phyloP scores from a whole-genome alignment of 495 filamentous ascomycete genomes.

The Gamarada debralockiae region DNA sequence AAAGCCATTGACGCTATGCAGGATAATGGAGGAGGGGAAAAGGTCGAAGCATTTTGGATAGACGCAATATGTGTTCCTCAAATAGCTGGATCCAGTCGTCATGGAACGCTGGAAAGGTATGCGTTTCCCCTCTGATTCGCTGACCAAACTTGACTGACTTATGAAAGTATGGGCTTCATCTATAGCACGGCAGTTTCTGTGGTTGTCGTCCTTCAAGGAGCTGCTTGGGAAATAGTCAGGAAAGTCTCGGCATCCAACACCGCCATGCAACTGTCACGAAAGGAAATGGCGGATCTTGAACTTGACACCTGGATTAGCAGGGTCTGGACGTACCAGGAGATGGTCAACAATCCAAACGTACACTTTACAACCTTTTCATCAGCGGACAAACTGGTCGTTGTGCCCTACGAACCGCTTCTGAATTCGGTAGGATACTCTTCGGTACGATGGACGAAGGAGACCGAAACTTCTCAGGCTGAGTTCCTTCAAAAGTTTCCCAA shows the following conservation, averaged over 20 bases:
- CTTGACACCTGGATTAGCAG: slow-evolving; percentile 6
- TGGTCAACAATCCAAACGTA: slow-evolving; percentile 1
- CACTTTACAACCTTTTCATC: slow-evolving; percentile 1
- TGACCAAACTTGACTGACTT: slow-evolving; percentile 9
- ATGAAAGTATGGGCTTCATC: slow-evolving; percentile 20
- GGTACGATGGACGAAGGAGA: not conserved
- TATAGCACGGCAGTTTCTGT: slow-evolving; percentile 4
- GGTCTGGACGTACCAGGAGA: slow-evolving; percentile 13
- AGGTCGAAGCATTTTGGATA: slow-evolving; percentile 14
- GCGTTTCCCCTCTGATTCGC: too few species aligned
- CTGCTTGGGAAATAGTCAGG: slow-evolving; percentile 5
- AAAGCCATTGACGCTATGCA: not conserved
- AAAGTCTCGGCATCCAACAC: not conserved
- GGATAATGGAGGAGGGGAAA: not conserved
- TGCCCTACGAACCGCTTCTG: not conserved
- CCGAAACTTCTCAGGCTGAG: not conserved
- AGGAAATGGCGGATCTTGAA: slow-evolving; percentile 4
- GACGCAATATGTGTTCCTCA: slow-evolving; percentile 13
- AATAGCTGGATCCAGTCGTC: not conserved
- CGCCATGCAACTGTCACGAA: not conserved
- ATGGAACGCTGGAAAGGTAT: slow-evolving; percentile 16
- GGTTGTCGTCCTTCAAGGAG: slow-evolving; percentile 3
- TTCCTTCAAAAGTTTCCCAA: slow-evolving; percentile 2
- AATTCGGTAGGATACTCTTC: slow-evolving; percentile 10
- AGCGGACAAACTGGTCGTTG: not conserved